These are phyloP conservation scores for Metschnikowia gruessii DNA, from an alignment of 805 yeast genomes.

Conservation along the genomic window DNA sequence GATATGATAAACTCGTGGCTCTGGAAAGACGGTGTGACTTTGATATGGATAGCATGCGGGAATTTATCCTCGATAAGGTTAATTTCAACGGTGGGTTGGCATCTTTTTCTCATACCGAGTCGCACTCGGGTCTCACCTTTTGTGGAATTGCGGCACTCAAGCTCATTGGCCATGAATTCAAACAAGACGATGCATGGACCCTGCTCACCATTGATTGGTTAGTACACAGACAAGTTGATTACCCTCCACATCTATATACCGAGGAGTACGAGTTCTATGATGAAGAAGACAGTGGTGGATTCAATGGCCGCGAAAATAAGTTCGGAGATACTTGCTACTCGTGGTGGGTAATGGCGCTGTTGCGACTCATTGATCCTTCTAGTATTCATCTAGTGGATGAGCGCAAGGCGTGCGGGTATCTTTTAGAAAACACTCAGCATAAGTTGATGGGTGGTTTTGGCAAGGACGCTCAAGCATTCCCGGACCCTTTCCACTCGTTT, in stretches of 20 bases:
- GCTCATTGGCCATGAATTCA: conserved; percentile 32
- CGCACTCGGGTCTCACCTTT: conserved; percentile 85
- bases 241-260: conserved; percentile 22
- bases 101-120: conserved; percentile 49
- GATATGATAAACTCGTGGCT: conserved; percentile 30
- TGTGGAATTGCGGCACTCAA: conserved; percentile 70
- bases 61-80: conserved; percentile 31
- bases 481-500: conserved; percentile 70
- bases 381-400: conserved; percentile 34
- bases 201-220: conserved; percentile 54
- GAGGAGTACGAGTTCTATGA: conserved; percentile 40
- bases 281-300: conserved; percentile 63
- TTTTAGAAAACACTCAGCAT: conserved; percentile 59
- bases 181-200: conserved; percentile 14
- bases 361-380: conserved; percentile 39
- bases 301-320: conserved; percentile 86
- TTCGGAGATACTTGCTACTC: conserved; percentile 83
- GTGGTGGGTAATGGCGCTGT: conserved; percentile 74
- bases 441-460: conserved; percentile 71
- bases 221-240: conserved; percentile 56
- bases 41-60: conserved; percentile 37
- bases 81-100: conserved; percentile 73
- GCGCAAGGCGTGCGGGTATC: conserved; percentile 37
- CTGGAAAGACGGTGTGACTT: conserved; percentile 35
- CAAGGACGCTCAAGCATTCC: conserved; percentile 58